phyloP scores from a whole-genome alignment of 805 yeast species.

The Suhomyces faveliae region DNA sequence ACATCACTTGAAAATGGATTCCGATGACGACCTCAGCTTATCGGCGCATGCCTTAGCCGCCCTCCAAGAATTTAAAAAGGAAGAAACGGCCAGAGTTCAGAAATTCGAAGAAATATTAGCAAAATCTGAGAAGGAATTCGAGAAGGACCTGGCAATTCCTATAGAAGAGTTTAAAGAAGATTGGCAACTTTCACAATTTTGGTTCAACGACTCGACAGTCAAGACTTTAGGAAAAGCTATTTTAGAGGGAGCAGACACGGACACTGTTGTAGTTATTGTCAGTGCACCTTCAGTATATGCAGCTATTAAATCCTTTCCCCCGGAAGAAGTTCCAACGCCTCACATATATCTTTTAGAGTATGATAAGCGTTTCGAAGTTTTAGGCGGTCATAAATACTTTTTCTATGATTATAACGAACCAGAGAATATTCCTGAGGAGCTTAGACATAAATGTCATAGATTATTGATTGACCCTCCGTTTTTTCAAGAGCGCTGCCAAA shows the following conservation, averaged over 20 bases:
- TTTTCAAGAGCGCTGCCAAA: conserved; percentile 77
- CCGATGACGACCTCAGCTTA: conserved; percentile 45
- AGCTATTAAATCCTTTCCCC: conserved; percentile 59
- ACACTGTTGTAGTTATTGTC: conserved; percentile 70
- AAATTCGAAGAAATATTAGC: conserved; percentile 54
- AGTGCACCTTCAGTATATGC: conserved; percentile 94
- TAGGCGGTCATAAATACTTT: conserved; percentile 68
- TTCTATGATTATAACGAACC: conserved; percentile 79
- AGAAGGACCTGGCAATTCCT: conserved; percentile 34
- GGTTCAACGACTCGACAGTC: conserved; percentile 81
- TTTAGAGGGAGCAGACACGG: conserved; percentile 70
- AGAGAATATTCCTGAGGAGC: conserved; percentile 51
- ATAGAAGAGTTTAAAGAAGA: conserved; percentile 84
- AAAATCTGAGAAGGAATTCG: conserved; percentile 57
- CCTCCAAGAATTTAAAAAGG: conserved; percentile 60
- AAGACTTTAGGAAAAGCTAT: conserved; percentile 64
- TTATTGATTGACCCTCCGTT: conserved; percentile 87
- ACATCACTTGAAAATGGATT: conserved; percentile 25
- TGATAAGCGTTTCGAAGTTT: conserved; percentile 70
- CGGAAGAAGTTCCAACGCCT: conserved; percentile 55
- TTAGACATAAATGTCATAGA: conserved; percentile 65
- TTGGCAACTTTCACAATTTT: conserved; percentile 93
- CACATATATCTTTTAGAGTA: conserved; percentile 75
- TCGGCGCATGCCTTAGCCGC: conserved; percentile 55
- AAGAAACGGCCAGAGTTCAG: conserved; percentile 57